These are phyloP conservation scores for Hygrocybe coccinea DNA, from an alignment of 768 basidiomycete species.

Conservation along the genomic window DNA sequence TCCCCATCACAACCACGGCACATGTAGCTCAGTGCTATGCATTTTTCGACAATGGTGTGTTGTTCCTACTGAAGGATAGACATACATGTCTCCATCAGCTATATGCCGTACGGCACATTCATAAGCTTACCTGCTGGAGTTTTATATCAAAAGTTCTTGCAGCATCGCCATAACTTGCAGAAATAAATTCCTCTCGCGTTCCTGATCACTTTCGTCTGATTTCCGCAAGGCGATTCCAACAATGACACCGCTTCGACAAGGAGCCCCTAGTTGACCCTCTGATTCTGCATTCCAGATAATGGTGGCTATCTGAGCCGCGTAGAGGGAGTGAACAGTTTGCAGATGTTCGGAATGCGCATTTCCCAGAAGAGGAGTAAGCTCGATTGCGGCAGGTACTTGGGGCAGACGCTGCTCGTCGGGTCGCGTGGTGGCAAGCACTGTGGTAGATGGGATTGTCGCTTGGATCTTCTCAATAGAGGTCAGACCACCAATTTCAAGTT, in stretches of 20 bases:
- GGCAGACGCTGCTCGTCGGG: conserved; percentile 42
- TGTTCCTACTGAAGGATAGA: too few relatives aligned
- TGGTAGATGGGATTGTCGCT: conserved; percentile 65
- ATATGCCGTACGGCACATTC: neutral
- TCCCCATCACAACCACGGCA: too few relatives aligned
- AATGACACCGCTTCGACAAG: conserved; percentile 55
- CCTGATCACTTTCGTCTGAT: conserved; percentile 24
- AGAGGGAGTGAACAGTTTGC: conserved; percentile 71
- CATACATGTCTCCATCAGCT: too few relatives aligned
- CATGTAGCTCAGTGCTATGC: too few relatives aligned
- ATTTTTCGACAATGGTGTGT: too few relatives aligned
- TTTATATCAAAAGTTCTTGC: conserved; percentile 28
- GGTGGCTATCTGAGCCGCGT: conserved; percentile 83
- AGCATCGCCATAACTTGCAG: conserved; percentile 48
- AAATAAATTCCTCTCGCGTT: conserved; percentile 44
- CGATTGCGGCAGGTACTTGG: conserved; percentile 63
- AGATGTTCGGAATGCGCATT: conserved; percentile 62
- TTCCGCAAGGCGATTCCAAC: conserved; percentile 68
- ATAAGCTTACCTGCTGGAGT: conserved; percentile 1
- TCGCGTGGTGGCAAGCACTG: conserved; percentile 40
- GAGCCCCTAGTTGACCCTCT: conserved; percentile 36
- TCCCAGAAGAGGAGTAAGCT: conserved; percentile 76
- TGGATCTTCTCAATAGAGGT: conserved; percentile 55
- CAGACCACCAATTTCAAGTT: neutral
- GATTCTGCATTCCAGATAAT: conserved; percentile 63